Conservation (phyloP, 2,329 filamentous ascomycete species). For the Fusarium duplospermum region DNA sequence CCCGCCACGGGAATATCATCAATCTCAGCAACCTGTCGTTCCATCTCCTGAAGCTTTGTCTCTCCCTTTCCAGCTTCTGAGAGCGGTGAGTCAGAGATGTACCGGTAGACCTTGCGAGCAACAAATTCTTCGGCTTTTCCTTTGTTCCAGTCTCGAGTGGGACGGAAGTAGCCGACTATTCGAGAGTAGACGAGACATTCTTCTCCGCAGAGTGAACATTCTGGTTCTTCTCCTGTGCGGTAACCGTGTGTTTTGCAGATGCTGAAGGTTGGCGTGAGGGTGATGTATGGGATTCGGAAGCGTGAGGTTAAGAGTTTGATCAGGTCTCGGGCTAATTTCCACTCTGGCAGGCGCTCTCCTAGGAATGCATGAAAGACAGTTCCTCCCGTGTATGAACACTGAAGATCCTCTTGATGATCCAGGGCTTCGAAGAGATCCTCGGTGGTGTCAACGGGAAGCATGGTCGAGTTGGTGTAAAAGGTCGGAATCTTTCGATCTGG, state of each 20-base stretch:
- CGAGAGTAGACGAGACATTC: constrained; percentile 37
- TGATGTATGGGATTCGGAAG: constrained; percentile 39
- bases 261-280: constrained; percentile 39
- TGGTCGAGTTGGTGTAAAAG: constrained; percentile 41
- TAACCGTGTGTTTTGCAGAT: constrained; percentile 39
- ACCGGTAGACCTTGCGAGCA: constrained; percentile 28
- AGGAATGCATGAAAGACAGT: constrained; percentile 42
- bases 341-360: constrained; percentile 31
- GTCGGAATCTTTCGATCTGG: constrained; percentile 12
- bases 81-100: background rate
- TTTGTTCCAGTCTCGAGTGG: constrained; percentile 38
- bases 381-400: constrained; percentile 39
- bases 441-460: constrained; percentile 37
- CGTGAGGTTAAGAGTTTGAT: constrained; percentile 34
- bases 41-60: background rate
- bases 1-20: constrained; percentile 32
- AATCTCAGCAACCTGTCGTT: constrained; percentile 21
- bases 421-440: constrained; percentile 40
- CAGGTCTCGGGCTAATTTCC: constrained; percentile 34
- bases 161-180: constrained; percentile 39
- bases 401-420: constrained; percentile 33
- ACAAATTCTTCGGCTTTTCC: constrained; percentile 39
- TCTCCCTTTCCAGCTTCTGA: background rate
- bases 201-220: constrained; percentile 19
- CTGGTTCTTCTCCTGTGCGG: constrained; percentile 28